Conservation (phyloP, 2,329 filamentous ascomycete species). For the Thielaviopsis populi region DNA sequence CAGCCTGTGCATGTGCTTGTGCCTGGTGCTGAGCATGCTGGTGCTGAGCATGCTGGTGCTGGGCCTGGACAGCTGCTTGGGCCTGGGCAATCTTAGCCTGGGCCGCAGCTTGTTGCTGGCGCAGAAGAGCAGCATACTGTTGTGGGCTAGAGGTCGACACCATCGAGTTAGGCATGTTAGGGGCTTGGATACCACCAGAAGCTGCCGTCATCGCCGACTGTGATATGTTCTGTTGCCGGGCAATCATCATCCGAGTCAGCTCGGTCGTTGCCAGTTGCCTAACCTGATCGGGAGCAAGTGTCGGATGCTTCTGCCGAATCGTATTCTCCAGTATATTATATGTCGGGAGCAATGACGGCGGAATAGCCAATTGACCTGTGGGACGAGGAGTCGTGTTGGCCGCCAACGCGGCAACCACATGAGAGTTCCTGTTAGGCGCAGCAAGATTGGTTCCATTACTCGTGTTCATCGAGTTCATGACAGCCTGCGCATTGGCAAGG, state of each 20-base stretch:
- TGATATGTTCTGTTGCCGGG: constrained; percentile 29
- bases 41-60: constrained; percentile 19
- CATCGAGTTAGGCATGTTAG: constrained; percentile 35
- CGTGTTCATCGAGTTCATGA: constrained; percentile 14
- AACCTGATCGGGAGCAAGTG: constrained; percentile 33
- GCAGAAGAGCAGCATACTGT: constrained; percentile 43
- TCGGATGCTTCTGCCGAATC: constrained; percentile 37
- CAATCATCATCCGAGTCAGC: constrained; percentile 33
- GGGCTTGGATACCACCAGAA: constrained; percentile 34
- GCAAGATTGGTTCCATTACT: constrained; percentile 13
- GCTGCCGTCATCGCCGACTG: constrained; percentile 42
- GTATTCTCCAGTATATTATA: constrained; percentile 37
- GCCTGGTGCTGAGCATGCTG: constrained; percentile 21
- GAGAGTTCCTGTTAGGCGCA: constrained; percentile 12
- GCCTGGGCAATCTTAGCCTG: constrained; percentile 23
- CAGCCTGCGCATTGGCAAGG: constrained; percentile 4
- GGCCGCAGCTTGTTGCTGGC: constrained; percentile 31
- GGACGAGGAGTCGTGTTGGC: constrained; percentile 18
- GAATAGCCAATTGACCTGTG: constrained; percentile 12
- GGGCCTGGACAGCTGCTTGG: constrained; percentile 16
- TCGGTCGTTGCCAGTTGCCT: constrained; percentile 38
- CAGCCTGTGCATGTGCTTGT: constrained; percentile 24
- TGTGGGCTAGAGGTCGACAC: constrained; percentile 38
- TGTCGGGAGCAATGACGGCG: constrained; percentile 9
- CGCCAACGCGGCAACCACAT: constrained; percentile 3